A percentile compares a stretch with the other conserved stretches of the same genome.
phyloP scores from a whole-genome alignment of 441 rosid species.

The Pelargonium myrrhifolium region DNA sequence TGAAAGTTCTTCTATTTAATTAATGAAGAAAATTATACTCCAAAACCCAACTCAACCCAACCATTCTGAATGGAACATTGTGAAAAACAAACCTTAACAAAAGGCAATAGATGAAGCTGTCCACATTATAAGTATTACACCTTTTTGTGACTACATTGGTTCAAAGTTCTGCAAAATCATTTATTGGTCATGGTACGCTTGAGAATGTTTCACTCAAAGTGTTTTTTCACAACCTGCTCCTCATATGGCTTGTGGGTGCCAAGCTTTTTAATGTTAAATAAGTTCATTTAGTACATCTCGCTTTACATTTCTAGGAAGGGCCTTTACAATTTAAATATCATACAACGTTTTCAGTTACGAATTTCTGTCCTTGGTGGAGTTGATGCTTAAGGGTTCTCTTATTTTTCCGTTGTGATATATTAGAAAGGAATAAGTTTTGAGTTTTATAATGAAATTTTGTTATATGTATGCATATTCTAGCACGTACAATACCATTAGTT shows the following conservation, averaged over 20 bases:
- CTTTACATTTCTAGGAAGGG: not conserved
- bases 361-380: not conserved
- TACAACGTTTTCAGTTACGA: not conserved
- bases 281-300: not conserved
- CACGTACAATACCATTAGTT: too few relatives aligned
- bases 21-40: not conserved
- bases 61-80: not conserved
- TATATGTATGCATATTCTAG: too few relatives aligned
- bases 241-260: not conserved
- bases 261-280: not conserved
- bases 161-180: not conserved
- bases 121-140: not conserved
- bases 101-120: not conserved
- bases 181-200: not conserved
- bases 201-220: not conserved
- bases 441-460: too few relatives aligned
- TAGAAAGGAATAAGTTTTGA: not conserved
- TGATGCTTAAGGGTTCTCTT: not conserved
- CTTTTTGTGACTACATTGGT: not conserved
- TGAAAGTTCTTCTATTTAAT: not conserved
- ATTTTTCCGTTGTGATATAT: not conserved
- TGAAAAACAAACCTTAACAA: not conserved
- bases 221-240: not conserved
- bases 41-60: not conserved
- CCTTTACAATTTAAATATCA: not conserved